phyloP scores from a whole-genome alignment of 306 rosid species.

The Gynostemma pentaphyllum region DNA sequence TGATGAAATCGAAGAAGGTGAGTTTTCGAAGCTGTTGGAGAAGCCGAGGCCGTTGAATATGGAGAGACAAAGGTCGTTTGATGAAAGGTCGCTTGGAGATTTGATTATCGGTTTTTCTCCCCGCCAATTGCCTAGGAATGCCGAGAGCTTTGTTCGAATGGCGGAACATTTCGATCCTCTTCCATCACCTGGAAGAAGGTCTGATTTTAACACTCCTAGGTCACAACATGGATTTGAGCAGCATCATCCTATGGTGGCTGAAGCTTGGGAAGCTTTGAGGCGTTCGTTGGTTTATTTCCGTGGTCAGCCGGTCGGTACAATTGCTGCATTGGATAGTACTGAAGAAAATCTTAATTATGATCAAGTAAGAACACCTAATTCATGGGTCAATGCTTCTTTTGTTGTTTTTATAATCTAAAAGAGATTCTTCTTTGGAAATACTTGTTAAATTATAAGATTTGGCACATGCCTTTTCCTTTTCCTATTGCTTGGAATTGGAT shows the following conservation, averaged over 20 bases:
- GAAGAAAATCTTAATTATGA: slow-evolving; percentile 78
- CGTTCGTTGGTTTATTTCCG: slow-evolving; percentile 69
- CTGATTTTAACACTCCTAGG: slow-evolving; percentile 38
- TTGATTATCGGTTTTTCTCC: slow-evolving; percentile 45
- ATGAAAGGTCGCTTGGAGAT: slow-evolving; percentile 53
- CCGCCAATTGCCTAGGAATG: slow-evolving; percentile 16
- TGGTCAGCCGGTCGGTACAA: slow-evolving; percentile 79
- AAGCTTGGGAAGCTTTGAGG: slow-evolving; percentile 78
- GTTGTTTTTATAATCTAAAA: neutral
- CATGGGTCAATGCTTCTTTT: neutral
- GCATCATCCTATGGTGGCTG: slow-evolving; percentile 44
- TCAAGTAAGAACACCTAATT: slow-evolving; percentile 23
- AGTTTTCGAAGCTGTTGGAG: slow-evolving; percentile 44
- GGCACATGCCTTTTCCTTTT: neutral
- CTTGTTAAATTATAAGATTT: neutral
- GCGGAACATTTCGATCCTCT: slow-evolving; percentile 28
- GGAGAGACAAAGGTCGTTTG: slow-evolving; percentile 65
- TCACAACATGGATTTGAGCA: slow-evolving; percentile 32
- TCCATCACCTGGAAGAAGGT: slow-evolving; percentile 34
- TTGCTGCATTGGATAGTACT: slow-evolving; percentile 72
- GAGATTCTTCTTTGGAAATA: neutral
- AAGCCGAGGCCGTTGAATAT: slow-evolving; percentile 55
- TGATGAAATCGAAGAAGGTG: slow-evolving; percentile 35
- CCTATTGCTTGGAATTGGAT: neutral
- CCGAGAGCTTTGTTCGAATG: slow-evolving; percentile 26